phyloP scores from a whole-genome alignment of 1,139 yeast genomes.

The Candida sanyaensis region DNA sequence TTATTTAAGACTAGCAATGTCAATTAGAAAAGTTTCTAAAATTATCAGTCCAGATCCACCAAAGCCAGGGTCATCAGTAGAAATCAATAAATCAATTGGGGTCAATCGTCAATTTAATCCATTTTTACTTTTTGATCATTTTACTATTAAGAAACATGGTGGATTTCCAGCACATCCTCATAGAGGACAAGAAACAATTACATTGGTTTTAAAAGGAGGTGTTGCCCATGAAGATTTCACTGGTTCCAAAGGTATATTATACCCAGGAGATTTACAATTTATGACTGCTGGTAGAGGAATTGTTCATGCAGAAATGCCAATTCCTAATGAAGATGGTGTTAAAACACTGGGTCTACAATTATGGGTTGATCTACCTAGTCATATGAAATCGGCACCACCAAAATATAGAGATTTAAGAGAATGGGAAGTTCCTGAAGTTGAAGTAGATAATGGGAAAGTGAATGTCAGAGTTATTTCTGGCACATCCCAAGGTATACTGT shows the following conservation, averaged over 20 bases:
- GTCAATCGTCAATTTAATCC: conserved; percentile 68
- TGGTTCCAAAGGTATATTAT: conserved; percentile 74
- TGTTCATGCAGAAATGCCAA: conserved; percentile 86
- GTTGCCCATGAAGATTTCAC: conserved; percentile 93
- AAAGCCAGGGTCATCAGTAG: conserved; percentile 2
- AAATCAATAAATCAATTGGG: conserved; percentile 4
- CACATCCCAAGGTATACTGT: conserved; percentile 69
- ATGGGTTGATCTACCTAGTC: conserved; percentile 87
- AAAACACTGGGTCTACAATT: conserved; percentile 76
- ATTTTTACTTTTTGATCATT: conserved; percentile 74
- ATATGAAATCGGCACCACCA: conserved; percentile 69
- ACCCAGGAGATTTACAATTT: conserved; percentile 87
- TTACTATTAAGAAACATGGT: conserved; percentile 48
- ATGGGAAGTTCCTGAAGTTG: conserved; percentile 67
- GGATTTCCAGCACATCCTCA: conserved; percentile 96
- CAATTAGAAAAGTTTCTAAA: conserved; percentile 4
- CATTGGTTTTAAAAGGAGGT: conserved; percentile 71
- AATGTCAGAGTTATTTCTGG: conserved; percentile 79
- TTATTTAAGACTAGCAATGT: not conserved
- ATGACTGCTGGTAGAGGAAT: conserved; percentile 95
- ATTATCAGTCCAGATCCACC: conserved; percentile 2
- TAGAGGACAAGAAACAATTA: conserved; percentile 87
- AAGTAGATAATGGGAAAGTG: conserved; percentile 66
- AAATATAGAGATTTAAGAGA: conserved; percentile 77
- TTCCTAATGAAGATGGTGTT: conserved; percentile 55